These are phyloP conservation scores for Lithospermum erythrorhizon DNA, from an alignment of 257 asterid species.

Conservation along the genomic window DNA sequence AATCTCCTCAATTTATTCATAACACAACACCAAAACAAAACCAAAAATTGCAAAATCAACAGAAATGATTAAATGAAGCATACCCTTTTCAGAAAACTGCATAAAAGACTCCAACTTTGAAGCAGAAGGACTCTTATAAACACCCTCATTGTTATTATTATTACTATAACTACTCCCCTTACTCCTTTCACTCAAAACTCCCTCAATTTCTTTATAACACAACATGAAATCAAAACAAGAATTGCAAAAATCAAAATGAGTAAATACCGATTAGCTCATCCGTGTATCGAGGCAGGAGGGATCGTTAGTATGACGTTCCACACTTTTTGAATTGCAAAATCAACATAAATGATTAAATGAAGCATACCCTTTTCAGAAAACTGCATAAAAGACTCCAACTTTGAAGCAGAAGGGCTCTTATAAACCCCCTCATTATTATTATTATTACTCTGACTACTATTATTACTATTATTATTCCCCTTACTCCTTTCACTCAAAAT, in stretches of 20 bases:
- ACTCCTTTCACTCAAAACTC: not conserved
- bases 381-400: slow-evolving; percentile 71
- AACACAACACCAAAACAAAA: too few relatives aligned
- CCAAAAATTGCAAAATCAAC: too few relatives aligned
- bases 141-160: slow-evolving; percentile 1
- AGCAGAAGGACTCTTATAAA: slow-evolving; percentile 37
- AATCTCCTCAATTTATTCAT: too few relatives aligned
- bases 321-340: too few relatives aligned
- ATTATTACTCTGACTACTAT: not conserved
- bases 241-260: too few relatives aligned
- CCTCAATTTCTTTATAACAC: too few relatives aligned
- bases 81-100: slow-evolving; percentile 52
- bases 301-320: too few relatives aligned
- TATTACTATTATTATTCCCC: not conserved
- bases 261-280: too few relatives aligned
- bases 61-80: not conserved
- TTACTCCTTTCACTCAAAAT: slow-evolving; percentile 9
- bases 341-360: not conserved
- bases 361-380: slow-evolving; percentile 36
- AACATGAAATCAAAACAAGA: too few relatives aligned
- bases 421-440: too few relatives aligned
- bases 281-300: too few relatives aligned
- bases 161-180: slow-evolving; percentile 5
- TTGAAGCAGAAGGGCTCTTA: not conserved
- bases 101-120: slow-evolving; percentile 54